Percentiles rank a stretch among this genome's conserved stretches.
Conservation (phyloP, 2,329 filamentous ascomycete genomes). For the Paecilomyces niveus region DNA sequence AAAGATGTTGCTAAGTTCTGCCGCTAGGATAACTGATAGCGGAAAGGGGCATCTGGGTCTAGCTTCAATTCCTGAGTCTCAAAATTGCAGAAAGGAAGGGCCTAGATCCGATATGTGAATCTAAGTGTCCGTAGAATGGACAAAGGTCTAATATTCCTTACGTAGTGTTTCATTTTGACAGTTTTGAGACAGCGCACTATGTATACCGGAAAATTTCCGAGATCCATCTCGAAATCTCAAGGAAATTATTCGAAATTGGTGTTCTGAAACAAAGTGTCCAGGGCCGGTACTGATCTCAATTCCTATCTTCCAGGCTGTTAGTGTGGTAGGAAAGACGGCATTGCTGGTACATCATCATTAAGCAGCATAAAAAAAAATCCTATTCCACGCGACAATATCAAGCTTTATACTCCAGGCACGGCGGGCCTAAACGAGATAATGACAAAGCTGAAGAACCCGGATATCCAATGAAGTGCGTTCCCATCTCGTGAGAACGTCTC, state of each 20-base stretch:
- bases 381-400: conserved; percentile 88
- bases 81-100: too few relatives aligned
- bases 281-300: conserved; percentile 75
- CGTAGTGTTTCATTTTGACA: too few relatives aligned
- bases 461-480: not conserved
- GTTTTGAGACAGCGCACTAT: too few relatives aligned
- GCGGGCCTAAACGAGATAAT: conserved; percentile 69
- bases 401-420: conserved; percentile 63
- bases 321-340: conserved; percentile 59
- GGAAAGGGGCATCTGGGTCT: too few relatives aligned
- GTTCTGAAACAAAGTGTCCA: conserved; percentile 79
- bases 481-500: too few relatives aligned
- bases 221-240: not conserved
- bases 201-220: too few relatives aligned
- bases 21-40: too few relatives aligned
- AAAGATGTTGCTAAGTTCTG: too few relatives aligned
- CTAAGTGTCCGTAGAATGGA: too few relatives aligned
- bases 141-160: too few relatives aligned
- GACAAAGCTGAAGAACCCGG: conserved; percentile 48
- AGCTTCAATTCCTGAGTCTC: too few relatives aligned
- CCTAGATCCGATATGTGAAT: too few relatives aligned
- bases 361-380: conserved; percentile 75
- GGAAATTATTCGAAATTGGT: conserved; percentile 37
- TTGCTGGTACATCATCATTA: conserved; percentile 57
- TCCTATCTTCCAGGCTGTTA: conserved; percentile 73